phyloP scores from a whole-genome alignment of 2,329 filamentous ascomycete species.

The Fusarium temperatum region DNA sequence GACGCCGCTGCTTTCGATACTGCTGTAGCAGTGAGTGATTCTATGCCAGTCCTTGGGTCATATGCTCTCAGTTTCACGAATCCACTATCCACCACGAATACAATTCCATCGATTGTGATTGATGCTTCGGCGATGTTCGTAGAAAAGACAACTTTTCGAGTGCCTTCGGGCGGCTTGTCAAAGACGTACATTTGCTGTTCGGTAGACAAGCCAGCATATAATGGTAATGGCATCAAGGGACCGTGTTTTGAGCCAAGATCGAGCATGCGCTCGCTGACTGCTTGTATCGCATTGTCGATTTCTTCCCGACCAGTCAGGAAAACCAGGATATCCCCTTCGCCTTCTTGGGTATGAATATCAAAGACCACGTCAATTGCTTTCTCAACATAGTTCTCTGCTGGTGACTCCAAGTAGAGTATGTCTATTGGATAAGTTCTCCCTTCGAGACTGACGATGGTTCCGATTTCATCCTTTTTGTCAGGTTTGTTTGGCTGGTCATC shows the following conservation, averaged over 20 bases:
- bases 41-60: slow-evolving; percentile 85
- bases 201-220: slow-evolving; percentile 88
- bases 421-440: slow-evolving; percentile 91
- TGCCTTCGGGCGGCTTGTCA: slow-evolving; percentile 81
- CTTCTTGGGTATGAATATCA: slow-evolving; percentile 84
- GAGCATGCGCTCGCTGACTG: slow-evolving; percentile 76
- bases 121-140: slow-evolving; percentile 98
- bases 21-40: slow-evolving; percentile 82
- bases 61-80: slow-evolving; percentile 92
- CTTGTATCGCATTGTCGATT: slow-evolving; percentile 84
- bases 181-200: slow-evolving; percentile 97
- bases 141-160: slow-evolving; percentile 88
- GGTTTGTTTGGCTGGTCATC: slow-evolving; percentile 47
- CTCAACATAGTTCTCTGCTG: slow-evolving; percentile 88
- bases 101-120: slow-evolving; percentile 91
- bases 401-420: slow-evolving; percentile 78
- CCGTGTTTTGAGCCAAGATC: slow-evolving; percentile 57
- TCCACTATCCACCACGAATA: slow-evolving; percentile 89
- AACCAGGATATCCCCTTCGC: slow-evolving; percentile 85
- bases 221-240: slow-evolving; percentile 64
- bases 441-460: slow-evolving; percentile 80
- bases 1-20: slow-evolving; percentile 93
- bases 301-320: slow-evolving; percentile 95
- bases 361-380: slow-evolving; percentile 84
- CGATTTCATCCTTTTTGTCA: slow-evolving; percentile 44